phyloP scores from a whole-genome alignment of 352 stramenopile species.

The Elongisporangium prolatum region DNA sequence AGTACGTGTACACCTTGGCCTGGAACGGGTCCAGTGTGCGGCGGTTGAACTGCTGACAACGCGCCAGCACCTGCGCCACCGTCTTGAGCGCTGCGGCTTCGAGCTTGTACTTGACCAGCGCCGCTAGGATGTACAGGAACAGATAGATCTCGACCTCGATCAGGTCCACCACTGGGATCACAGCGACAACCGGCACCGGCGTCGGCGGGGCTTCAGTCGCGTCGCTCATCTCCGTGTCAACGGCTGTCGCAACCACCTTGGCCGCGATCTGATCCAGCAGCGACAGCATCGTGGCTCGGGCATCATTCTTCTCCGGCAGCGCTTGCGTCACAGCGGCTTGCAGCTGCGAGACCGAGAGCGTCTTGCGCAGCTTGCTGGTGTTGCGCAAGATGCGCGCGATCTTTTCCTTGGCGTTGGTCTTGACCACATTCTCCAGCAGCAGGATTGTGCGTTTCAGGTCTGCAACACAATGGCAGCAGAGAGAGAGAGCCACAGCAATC shows the following conservation, averaged over 20 bases:
- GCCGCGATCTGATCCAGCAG: conserved; percentile 44
- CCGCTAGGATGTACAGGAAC: conserved; percentile 68
- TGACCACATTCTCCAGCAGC: conserved; percentile 72
- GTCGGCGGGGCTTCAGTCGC: conserved; percentile 13
- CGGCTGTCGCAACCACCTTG: conserved; percentile 20
- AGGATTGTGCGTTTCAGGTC: conserved; percentile 73
- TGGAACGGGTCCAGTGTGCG: conserved; percentile 77
- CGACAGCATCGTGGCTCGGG: conserved; percentile 42
- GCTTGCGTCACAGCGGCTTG: conserved; percentile 50
- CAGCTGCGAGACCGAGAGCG: conserved; percentile 58
- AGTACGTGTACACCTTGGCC: conserved; percentile 77
- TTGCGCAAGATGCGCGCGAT: conserved; percentile 73
- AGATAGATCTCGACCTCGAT: conserved; percentile 88
- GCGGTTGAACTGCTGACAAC: conserved; percentile 75
- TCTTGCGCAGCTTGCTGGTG: conserved; percentile 80
- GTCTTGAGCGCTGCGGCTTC: conserved; percentile 46
- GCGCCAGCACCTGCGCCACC: conserved; percentile 44
- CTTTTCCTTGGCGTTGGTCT: conserved; percentile 84
- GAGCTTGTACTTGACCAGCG: conserved; percentile 69
- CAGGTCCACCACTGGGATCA: conserved; percentile 56
- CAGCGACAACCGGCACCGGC: conserved; percentile 8
- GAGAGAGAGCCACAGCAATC: conserved; percentile 1
- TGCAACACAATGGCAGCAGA: conserved; percentile 14
- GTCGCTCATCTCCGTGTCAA: conserved; percentile 64
- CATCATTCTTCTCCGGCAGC: conserved; percentile 59